Percentiles rank a stretch among this genome's conserved stretches.
Conservation (phyloP, 1,284 basidiomycete genomes). For the Leccinum fuscescens region DNA sequence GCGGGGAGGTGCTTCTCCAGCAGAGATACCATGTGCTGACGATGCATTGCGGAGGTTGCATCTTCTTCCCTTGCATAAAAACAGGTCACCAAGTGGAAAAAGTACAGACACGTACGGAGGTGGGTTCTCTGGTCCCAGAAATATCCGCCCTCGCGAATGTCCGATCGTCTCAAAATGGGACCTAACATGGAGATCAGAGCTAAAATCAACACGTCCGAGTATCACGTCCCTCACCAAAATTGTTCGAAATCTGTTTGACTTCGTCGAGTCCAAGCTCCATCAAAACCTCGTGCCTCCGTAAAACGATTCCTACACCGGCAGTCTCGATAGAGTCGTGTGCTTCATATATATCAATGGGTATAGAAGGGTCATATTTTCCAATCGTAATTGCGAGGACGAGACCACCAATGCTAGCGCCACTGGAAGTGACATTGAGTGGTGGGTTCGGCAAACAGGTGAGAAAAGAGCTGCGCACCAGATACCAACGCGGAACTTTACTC, state of each 20-base stretch:
- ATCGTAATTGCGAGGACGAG: conserved; percentile 17
- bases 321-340: conserved; percentile 16
- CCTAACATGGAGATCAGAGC: background rate
- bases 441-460: background rate
- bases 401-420: conserved; percentile 1
- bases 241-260: background rate
- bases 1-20: conserved; percentile 22
- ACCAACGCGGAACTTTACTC: conserved; percentile 15
- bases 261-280: conserved; percentile 16
- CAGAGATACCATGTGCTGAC: conserved; percentile 23
- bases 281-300: conserved; percentile 13
- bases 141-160: conserved; percentile 23
- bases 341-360: conserved; percentile 15
- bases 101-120: conserved; percentile 5
- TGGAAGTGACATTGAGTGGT: background rate
- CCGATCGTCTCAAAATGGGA: background rate
- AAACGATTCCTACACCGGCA: conserved; percentile 13
- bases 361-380: conserved; percentile 13
- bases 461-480: conserved; percentile 16
- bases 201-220: background rate
- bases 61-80: conserved; percentile 5
- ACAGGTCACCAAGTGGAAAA: background rate
- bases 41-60: conserved; percentile 17
- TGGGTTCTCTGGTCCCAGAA: conserved; percentile 12
- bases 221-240: background rate